These are phyloP conservation scores for Backusella australiensis DNA, from an alignment of 192 early-diverging fungal genomes.

Conservation along the genomic window DNA sequence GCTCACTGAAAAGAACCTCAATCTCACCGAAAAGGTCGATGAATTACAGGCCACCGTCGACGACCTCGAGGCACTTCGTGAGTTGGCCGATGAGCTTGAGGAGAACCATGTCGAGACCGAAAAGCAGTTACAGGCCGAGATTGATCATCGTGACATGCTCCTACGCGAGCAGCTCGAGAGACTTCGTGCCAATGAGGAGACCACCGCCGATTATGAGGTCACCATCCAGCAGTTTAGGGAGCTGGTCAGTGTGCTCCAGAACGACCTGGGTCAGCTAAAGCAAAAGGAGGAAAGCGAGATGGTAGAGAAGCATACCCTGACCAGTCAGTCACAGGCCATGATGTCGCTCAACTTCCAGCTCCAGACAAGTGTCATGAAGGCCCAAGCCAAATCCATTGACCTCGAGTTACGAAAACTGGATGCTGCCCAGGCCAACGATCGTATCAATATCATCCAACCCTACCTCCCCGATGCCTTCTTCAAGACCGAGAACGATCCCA, in stretches of 20 bases:
- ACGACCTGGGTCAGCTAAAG: slow-evolving; percentile 68
- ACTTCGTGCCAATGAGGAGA: slow-evolving; percentile 69
- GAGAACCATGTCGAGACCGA: slow-evolving; percentile 88
- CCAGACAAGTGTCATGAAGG: slow-evolving; percentile 74
- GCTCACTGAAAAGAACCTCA: slow-evolving; percentile 81
- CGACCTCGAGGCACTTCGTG: slow-evolving; percentile 85
- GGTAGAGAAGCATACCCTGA: slow-evolving; percentile 48
- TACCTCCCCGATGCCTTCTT: slow-evolving; percentile 87
- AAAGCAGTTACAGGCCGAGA: slow-evolving; percentile 80
- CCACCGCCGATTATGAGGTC: slow-evolving; percentile 79
- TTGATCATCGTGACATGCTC: slow-evolving; percentile 70
- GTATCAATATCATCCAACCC: slow-evolving; percentile 59
- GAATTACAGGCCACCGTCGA: slow-evolving; percentile 76
- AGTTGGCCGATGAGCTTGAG: slow-evolving; percentile 89
- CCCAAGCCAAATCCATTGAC: slow-evolving; percentile 89
- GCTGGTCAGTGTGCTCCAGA: slow-evolving; percentile 71
- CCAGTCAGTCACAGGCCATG: slow-evolving; percentile 78
- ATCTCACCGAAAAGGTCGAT: slow-evolving; percentile 73
- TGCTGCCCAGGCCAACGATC: slow-evolving; percentile 77
- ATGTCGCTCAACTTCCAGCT: slow-evolving; percentile 76
- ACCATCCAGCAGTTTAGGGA: slow-evolving; percentile 88
- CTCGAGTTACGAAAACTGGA: slow-evolving; percentile 86
- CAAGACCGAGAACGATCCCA: slow-evolving; percentile 72
- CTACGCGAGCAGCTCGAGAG: slow-evolving; percentile 58
- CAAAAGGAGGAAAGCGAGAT: slow-evolving; percentile 58